Percentiles rank a stretch among this genome's conserved stretches.
phyloP scores from a whole-genome alignment of 2,329 filamentous ascomycete genomes.

The Sporothrix mexicana region DNA sequence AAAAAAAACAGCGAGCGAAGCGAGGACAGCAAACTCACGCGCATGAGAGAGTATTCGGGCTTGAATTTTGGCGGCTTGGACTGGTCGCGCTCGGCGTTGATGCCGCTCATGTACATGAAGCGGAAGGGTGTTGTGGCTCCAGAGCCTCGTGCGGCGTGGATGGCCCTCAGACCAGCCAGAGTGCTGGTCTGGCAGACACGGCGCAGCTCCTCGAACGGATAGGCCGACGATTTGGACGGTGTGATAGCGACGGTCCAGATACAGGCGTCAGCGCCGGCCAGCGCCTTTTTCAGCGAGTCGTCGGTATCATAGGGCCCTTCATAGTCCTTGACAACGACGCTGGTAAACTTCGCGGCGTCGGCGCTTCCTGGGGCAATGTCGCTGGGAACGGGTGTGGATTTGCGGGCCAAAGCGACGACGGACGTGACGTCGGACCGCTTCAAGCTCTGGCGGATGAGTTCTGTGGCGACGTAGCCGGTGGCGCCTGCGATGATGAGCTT shows the following conservation, averaged over 20 bases:
- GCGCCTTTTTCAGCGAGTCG: constrained; percentile 47
- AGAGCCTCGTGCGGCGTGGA: constrained; percentile 34
- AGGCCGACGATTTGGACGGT: constrained; percentile 44
- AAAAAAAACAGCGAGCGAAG: not conserved
- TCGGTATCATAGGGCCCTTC: constrained; percentile 45
- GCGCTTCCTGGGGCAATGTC: constrained; percentile 36
- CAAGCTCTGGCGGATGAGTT: constrained; percentile 53
- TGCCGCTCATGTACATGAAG: constrained; percentile 58
- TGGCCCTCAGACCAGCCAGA: constrained; percentile 38
- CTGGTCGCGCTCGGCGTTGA: constrained; percentile 51
- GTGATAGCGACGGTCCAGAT: constrained; percentile 55
- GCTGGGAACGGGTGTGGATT: constrained; percentile 43
- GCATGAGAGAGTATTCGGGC: constrained; percentile 52
- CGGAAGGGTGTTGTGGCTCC: constrained; percentile 46
- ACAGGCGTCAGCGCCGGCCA: constrained; percentile 51
- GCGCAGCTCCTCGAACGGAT: constrained; percentile 47
- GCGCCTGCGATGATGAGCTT: constrained; percentile 53
- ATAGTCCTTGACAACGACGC: constrained; percentile 50
- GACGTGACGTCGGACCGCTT: constrained; percentile 46
- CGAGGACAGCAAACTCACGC: constrained; percentile 48
- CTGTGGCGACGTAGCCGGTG: constrained; percentile 51
- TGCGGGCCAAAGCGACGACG: constrained; percentile 51
- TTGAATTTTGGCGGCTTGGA: constrained; percentile 49
- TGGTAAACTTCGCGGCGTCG: constrained; percentile 48
- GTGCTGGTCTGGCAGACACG: constrained; percentile 51